These are phyloP conservation scores for Mycena leptocephala DNA, from an alignment of 768 basidiomycete genomes.

Conservation along the genomic window DNA sequence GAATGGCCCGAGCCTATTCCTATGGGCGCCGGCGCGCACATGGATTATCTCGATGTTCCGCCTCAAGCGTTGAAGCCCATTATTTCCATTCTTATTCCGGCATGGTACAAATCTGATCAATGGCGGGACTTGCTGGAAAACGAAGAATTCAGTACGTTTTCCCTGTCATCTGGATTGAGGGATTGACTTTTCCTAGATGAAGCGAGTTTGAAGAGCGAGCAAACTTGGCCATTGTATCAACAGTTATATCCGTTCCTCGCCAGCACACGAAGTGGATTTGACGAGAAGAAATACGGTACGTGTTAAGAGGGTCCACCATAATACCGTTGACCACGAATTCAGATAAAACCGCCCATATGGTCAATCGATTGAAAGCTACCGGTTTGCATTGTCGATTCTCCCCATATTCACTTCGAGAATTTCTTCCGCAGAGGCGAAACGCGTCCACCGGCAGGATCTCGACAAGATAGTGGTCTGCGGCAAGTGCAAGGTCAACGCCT, in stretches of 20 bases:
- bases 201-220: background rate
- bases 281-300: background rate
- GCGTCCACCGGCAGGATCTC: constrained; percentile 2
- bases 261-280: background rate
- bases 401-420: too few species aligned
- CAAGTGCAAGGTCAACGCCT: constrained; percentile 9
- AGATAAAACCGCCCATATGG: too few species aligned
- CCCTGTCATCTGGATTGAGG: background rate
- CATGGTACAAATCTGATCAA: constrained; percentile 19
- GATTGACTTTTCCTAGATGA: background rate
- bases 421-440: constrained; percentile 1
- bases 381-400: too few species aligned
- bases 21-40: background rate
- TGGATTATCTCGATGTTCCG: constrained; percentile 18
- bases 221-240: background rate
- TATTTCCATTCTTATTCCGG: background rate
- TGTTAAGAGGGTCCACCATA: too few species aligned
- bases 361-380: too few species aligned
- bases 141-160: constrained; percentile 1
- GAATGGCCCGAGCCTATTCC: constrained; percentile 4
- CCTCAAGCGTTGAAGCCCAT: background rate
- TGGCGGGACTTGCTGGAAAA: constrained; percentile 5
- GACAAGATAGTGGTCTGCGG: constrained; percentile 18
- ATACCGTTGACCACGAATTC: too few species aligned
- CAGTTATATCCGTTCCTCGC: background rate